A percentile compares a stretch with the other conserved stretches of the same genome.
phyloP scores from a whole-genome alignment of 2,329 filamentous ascomycete genomes.

The Uncinocarpus reesii region DNA sequence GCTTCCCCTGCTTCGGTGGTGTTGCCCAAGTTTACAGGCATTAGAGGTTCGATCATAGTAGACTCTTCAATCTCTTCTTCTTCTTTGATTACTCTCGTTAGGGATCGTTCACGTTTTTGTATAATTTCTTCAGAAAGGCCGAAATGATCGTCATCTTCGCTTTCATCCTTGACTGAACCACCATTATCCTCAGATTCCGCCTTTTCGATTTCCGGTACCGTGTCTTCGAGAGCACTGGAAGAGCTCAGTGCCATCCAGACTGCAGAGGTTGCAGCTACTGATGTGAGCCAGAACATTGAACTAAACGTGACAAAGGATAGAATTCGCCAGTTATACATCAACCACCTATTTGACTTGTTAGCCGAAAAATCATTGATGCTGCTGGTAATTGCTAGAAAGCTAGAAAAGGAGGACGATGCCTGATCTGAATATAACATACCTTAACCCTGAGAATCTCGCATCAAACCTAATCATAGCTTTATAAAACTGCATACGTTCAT shows the following conservation, averaged over 20 bases:
- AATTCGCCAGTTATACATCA: conserved; percentile 78
- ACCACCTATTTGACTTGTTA: conserved; percentile 45
- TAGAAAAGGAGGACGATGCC: neutral
- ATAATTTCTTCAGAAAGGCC: conserved; percentile 22
- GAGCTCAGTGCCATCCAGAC: conserved; percentile 53
- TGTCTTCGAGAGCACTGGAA: conserved; percentile 25
- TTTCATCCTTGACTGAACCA: conserved; percentile 12
- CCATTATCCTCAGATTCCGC: conserved; percentile 12
- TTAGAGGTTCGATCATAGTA: conserved; percentile 18
- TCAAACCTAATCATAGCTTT: conserved; percentile 55
- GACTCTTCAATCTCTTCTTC: conserved; percentile 24
- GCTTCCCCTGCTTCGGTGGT: neutral
- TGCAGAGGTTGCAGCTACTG: conserved; percentile 55
- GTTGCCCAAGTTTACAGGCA: neutral
- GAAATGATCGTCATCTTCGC: conserved; percentile 12
- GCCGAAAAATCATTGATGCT: neutral
- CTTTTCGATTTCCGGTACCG: conserved; percentile 14
- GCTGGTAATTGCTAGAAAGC: neutral
- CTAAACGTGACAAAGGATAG: conserved; percentile 60
- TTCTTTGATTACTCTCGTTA: conserved; percentile 25
- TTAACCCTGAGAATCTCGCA: conserved; percentile 64
- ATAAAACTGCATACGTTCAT: conserved; percentile 66
- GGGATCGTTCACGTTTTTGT: neutral
- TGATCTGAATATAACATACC: conserved; percentile 30
- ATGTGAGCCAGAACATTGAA: conserved; percentile 62